Evolutionary conservation across 2,329 filamentous ascomycete species (phyloP).

Genomic region (Orbilia oligospora): DNA sequence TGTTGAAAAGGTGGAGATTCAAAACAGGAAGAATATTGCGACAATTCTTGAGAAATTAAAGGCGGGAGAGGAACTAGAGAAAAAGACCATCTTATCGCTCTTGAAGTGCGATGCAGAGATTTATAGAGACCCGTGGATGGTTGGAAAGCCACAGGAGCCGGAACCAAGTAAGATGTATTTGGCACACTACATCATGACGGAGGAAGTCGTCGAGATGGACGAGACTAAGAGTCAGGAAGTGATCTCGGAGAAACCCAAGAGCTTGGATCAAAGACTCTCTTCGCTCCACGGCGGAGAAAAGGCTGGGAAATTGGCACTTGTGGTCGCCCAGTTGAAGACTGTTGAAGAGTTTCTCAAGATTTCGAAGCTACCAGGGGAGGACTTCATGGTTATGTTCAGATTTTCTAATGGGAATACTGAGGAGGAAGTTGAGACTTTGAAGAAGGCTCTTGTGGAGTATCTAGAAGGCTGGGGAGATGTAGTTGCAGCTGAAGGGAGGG

Average conservation of each 20-base stretch:
- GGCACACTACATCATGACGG: constrained; percentile 46
- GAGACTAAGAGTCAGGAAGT: constrained; percentile 35
- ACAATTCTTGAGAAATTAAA: constrained; percentile 22
- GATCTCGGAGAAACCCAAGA: constrained; percentile 40
- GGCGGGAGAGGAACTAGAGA: constrained; percentile 25
- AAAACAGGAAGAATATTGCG: constrained; percentile 52
- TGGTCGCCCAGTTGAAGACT: constrained; percentile 40
- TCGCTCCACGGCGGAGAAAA: constrained; percentile 51
- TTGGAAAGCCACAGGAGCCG: constrained; percentile 40
- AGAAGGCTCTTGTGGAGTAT: constrained; percentile 40
- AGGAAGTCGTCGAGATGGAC: constrained; percentile 24
- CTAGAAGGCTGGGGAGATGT: constrained; percentile 52
- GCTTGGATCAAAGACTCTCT: constrained; percentile 32
- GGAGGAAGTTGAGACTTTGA: constrained; percentile 47
- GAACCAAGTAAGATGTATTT: constrained; percentile 54
- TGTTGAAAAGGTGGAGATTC: constrained; percentile 41
- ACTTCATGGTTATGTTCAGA: constrained; percentile 45
- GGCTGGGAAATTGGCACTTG: constrained; percentile 43
- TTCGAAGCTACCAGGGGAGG: constrained; percentile 31
- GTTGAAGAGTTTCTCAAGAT: constrained; percentile 46
- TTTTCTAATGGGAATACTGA: constrained; percentile 48
- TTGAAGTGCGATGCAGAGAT: constrained; percentile 57
- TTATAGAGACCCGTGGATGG: constrained; percentile 46
- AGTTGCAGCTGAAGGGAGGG: constrained; percentile 48
- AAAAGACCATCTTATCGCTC: constrained; percentile 13